Percentiles rank a stretch among this genome's conserved stretches.
Conservation (phyloP, 768 basidiomycete genomes). For the Auriscalpium vulgare region DNA sequence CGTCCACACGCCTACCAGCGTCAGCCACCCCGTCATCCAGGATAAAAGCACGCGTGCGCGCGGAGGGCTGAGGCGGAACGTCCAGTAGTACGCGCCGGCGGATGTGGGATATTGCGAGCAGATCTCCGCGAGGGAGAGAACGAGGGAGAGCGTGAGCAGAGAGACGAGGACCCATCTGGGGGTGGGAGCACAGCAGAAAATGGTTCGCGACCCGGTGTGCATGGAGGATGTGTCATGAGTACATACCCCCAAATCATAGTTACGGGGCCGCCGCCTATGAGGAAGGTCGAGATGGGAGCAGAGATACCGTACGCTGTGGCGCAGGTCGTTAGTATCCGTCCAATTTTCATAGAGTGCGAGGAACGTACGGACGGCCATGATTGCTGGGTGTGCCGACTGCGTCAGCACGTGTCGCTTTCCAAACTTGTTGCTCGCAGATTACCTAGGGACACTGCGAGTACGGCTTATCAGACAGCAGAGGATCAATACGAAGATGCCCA, state of each 20-base stretch:
- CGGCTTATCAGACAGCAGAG: background rate
- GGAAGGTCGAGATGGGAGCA: conserved; percentile 47
- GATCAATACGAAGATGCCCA: background rate
- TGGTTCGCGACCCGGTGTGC: too few species aligned
- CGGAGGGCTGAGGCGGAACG: conserved; percentile 49
- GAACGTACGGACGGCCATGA: conserved; percentile 53
- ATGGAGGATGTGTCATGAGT: too few species aligned
- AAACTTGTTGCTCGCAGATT: too few species aligned
- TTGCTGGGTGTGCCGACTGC: conserved; percentile 28
- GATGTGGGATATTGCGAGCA: conserved; percentile 55
- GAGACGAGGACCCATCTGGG: conserved; percentile 46
- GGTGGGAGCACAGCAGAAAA: too few species aligned
- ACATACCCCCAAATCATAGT: conserved; percentile 51
- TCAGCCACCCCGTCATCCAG: conserved; percentile 67
- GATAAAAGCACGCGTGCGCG: conserved; percentile 42
- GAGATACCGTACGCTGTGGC: conserved; percentile 44
- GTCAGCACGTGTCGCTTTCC: too few species aligned
- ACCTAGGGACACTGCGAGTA: background rate
- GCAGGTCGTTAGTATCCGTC: conserved; percentile 2
- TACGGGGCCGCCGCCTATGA: conserved; percentile 46
- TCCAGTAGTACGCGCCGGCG: conserved; percentile 61
- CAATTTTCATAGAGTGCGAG: background rate
- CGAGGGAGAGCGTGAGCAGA: conserved; percentile 37
- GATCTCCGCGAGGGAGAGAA: conserved; percentile 50
- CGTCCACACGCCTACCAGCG: conserved; percentile 63